Evolutionary conservation across 306 rosid species (phyloP).

Genomic region (Heteromeles arbutifolia): DNA sequence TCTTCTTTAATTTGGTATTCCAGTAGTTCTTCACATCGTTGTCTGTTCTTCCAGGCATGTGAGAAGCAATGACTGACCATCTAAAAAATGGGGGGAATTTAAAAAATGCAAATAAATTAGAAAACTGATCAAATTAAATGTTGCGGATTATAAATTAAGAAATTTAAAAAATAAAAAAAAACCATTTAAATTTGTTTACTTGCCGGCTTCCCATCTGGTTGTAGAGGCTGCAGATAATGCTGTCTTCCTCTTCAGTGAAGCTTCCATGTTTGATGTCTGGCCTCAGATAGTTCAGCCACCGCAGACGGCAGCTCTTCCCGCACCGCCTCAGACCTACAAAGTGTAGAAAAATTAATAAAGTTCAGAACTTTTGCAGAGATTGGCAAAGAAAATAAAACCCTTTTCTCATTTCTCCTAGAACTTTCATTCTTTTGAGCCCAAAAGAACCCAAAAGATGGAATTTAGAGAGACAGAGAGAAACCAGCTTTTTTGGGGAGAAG

Average conservation of each 20-base stretch:
- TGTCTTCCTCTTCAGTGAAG: conserved; percentile 78
- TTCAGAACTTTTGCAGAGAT: neutral
- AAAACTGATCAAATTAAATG: neutral
- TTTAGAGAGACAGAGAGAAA: conserved; percentile 15
- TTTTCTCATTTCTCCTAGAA: neutral
- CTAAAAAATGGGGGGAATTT: conserved; percentile 23
- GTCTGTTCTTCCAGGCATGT: conserved; percentile 79
- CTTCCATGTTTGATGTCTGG: conserved; percentile 89
- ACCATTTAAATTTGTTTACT: neutral
- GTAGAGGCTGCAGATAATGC: conserved; percentile 51
- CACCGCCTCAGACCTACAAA: conserved; percentile 67
- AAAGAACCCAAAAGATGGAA: neutral
- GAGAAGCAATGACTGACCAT: conserved; percentile 81
- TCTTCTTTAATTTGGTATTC: conserved; percentile 85
- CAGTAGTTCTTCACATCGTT: conserved; percentile 87
- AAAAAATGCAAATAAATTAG: neutral
- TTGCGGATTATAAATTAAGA: neutral
- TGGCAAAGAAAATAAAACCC: neutral
- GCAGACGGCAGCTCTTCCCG: conserved; percentile 83
- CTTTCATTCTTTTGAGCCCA: neutral
- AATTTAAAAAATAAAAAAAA: neutral
- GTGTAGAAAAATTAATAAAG: neutral
- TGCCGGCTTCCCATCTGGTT: conserved; percentile 77
- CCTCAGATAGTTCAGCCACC: conserved; percentile 88
- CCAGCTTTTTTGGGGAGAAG: conserved; percentile 84